Percentiles rank a stretch among this genome's conserved stretches.
phyloP scores from a whole-genome alignment of 192 early-diverging fungal genomes.

The Coemansia biformis region DNA sequence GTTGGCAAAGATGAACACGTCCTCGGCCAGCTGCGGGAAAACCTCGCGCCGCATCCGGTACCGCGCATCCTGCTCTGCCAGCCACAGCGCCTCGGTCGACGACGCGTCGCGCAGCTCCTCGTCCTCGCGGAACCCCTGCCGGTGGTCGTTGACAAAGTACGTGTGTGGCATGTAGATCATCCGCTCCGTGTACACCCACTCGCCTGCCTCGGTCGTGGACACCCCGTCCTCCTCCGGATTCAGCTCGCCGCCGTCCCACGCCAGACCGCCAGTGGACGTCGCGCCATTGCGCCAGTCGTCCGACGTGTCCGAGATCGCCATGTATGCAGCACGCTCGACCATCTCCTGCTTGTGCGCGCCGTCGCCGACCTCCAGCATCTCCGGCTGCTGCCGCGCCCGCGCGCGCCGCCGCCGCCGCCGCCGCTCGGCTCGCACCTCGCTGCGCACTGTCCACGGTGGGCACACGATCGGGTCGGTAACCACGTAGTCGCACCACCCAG shows the following conservation, averaged over 20 bases:
- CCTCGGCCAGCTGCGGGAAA: conserved; percentile 75
- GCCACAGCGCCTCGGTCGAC: conserved; percentile 57
- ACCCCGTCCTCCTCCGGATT: conserved; percentile 37
- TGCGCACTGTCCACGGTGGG: conserved; percentile 62
- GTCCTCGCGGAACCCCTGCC: conserved; percentile 81
- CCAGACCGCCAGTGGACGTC: conserved; percentile 47
- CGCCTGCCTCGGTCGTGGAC: conserved; percentile 33
- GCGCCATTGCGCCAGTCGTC: background rate
- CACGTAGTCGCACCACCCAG: conserved; percentile 79
- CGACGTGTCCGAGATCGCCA: conserved; percentile 8
- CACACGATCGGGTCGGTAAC: conserved; percentile 71
- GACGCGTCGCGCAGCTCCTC: conserved; percentile 48
- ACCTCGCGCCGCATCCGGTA: conserved; percentile 80
- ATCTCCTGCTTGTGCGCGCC: conserved; percentile 12
- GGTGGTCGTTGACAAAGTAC: conserved; percentile 94
- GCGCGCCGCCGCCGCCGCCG: conserved; percentile 6
- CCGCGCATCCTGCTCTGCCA: conserved; percentile 70
- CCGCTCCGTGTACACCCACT: conserved; percentile 81
- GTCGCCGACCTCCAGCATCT: conserved; percentile 30
- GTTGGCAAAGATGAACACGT: conserved; percentile 89
- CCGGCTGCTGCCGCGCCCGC: conserved; percentile 4
- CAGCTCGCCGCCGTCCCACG: conserved; percentile 47
- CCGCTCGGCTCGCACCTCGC: conserved; percentile 52
- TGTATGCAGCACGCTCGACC: conserved; percentile 12
- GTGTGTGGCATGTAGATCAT: conserved; percentile 88